phyloP scores from a whole-genome alignment of 768 basidiomycete genomes.

The Serpula lacrymans region DNA sequence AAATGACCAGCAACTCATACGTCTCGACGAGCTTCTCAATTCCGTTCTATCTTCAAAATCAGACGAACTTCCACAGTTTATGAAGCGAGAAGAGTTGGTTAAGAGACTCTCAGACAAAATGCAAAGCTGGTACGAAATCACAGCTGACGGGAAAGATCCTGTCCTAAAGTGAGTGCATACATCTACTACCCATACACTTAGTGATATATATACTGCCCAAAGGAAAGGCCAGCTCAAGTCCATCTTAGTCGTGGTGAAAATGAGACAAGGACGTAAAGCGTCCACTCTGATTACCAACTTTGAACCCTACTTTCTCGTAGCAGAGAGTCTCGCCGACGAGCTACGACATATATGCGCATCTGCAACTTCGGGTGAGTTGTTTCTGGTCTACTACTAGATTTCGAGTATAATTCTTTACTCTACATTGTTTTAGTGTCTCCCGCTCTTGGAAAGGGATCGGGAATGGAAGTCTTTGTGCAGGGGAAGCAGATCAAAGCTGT shows the following conservation, averaged over 20 bases:
- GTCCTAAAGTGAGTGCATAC: conserved; percentile 51
- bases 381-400: neutral
- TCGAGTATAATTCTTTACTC: conserved; percentile 2
- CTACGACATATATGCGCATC: conserved; percentile 75
- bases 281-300: conserved; percentile 76
- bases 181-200: neutral
- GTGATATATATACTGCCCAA: conserved; percentile 1
- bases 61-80: conserved; percentile 41
- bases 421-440: conserved; percentile 50
- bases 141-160: conserved; percentile 49
- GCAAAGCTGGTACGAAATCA: conserved; percentile 75
- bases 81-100: conserved; percentile 64
- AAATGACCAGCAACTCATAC: conserved; percentile 65
- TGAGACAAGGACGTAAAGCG: conserved; percentile 75
- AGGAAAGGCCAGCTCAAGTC: conserved; percentile 80
- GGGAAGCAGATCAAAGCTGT: conserved; percentile 75
- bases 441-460: conserved; percentile 52
- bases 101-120: conserved; percentile 57
- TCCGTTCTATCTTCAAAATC: conserved; percentile 35
- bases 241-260: conserved; percentile 65
- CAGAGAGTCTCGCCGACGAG: conserved; percentile 76
- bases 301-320: conserved; percentile 69
- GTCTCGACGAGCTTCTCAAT: conserved; percentile 51
- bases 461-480: conserved; percentile 76
- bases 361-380: conserved; percentile 64